phyloP scores from a whole-genome alignment of 352 stramenopile genomes.

The Detonula confervacea region DNA sequence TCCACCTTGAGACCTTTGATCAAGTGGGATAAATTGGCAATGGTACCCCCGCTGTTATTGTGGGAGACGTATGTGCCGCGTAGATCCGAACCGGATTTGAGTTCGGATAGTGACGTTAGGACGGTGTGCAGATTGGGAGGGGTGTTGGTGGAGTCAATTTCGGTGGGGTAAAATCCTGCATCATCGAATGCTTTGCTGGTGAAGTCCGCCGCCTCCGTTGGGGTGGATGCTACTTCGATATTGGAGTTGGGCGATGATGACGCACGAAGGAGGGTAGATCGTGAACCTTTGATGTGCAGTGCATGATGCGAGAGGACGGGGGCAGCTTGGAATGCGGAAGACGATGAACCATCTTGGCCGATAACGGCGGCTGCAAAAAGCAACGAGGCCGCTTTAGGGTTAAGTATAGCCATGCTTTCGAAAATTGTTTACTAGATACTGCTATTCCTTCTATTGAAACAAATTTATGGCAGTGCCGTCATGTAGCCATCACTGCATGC shows the following conservation, averaged over 20 bases:
- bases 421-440: too few relatives aligned
- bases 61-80: conserved; percentile 64
- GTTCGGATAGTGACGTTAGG: conserved; percentile 33
- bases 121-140: conserved; percentile 44
- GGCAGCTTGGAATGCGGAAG: background rate
- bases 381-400: background rate
- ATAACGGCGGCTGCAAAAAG: background rate
- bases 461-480: background rate
- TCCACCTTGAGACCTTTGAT: conserved; percentile 14
- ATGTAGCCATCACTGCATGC: too few relatives aligned
- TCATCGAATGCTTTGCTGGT: background rate
- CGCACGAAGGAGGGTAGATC: background rate
- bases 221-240: background rate
- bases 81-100: conserved; percentile 71
- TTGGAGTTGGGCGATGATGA: too few relatives aligned
- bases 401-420: background rate
- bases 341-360: background rate
- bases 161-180: conserved; percentile 6
- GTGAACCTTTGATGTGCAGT: background rate
- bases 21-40: conserved; percentile 58
- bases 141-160: conserved; percentile 39
- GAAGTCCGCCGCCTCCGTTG: background rate
- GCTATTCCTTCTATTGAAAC: background rate
- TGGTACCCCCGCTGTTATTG: conserved; percentile 43
- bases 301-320: background rate